Conservation (phyloP, 768 basidiomycete genomes). For the Asterophora parasitica region DNA sequence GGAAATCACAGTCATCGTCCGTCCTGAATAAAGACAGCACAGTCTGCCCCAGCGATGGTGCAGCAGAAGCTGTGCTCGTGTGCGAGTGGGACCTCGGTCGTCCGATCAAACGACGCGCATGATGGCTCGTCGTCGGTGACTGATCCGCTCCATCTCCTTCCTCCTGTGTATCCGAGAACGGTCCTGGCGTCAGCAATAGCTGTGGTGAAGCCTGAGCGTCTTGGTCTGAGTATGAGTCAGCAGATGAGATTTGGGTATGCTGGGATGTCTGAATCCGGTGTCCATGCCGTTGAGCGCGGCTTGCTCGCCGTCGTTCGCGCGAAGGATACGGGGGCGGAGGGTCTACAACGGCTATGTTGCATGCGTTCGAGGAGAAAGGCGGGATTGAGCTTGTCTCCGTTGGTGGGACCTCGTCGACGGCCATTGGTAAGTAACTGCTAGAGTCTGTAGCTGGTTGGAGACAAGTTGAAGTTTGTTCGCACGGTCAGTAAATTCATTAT, state of each 20-base stretch:
- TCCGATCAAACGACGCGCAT: conserved; percentile 19
- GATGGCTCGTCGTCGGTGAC: conserved; percentile 32
- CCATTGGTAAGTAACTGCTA: no score
- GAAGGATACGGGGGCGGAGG: conserved; percentile 73
- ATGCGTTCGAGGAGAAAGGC: neutral
- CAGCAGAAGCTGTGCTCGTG: conserved; percentile 48
- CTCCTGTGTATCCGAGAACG: conserved; percentile 19
- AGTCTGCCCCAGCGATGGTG: conserved; percentile 66
- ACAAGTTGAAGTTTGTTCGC: conserved; percentile 1
- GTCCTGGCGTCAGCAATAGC: conserved; percentile 2
- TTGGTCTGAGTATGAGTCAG: conserved; percentile 31
- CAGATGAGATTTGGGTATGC: conserved; percentile 25
- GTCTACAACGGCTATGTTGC: conserved; percentile 27
- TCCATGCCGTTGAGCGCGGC: conserved; percentile 22
- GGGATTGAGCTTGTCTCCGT: neutral
- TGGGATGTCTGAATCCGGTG: conserved; percentile 23
- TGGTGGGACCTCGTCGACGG: neutral
- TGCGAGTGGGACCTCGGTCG: conserved; percentile 56
- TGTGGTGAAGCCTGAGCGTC: conserved; percentile 26
- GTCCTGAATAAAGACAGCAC: conserved; percentile 62
- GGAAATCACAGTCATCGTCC: conserved; percentile 32
- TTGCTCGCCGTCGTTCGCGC: conserved; percentile 37
- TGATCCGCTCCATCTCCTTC: conserved; percentile 37
- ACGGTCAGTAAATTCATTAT: neutral
- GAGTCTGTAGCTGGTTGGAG: neutral